Evolutionary conservation across 768 basidiomycete genomes (phyloP).

Genomic region (Boletus sp.): DNA sequence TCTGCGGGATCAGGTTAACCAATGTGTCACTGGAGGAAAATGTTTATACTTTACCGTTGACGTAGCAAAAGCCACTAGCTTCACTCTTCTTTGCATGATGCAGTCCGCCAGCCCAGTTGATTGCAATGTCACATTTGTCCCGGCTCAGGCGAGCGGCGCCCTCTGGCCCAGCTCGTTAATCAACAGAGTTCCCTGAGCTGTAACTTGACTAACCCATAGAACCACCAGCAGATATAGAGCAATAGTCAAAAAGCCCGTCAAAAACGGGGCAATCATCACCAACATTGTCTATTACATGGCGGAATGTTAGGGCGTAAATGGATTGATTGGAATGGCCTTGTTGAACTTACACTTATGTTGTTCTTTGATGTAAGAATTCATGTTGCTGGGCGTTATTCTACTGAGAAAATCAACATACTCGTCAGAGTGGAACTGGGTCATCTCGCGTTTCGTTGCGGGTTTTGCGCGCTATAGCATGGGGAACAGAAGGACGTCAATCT

Average conservation of each 20-base stretch:
- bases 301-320: not conserved
- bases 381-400: constrained; percentile 91
- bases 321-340: not conserved
- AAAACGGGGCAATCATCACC: constrained; percentile 99
- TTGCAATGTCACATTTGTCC: constrained; percentile 97
- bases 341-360: constrained; percentile 82
- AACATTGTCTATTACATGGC: constrained; percentile 70
- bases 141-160: constrained; percentile 92
- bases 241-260: constrained; percentile 97
- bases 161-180: constrained; percentile 50
- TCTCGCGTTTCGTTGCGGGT: constrained; percentile 98
- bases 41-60: constrained; percentile 63
- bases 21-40: not conserved
- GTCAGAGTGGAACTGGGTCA: constrained; percentile 99
- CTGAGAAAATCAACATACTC: constrained; percentile 98
- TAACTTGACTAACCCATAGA: constrained; percentile 79
- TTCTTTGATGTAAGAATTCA: constrained; percentile 89
- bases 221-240: constrained; percentile 98
- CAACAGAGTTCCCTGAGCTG: not conserved
- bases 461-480: constrained; percentile 75
- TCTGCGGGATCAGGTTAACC: constrained; percentile 46
- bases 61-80: constrained; percentile 98
- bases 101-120: constrained; percentile 98
- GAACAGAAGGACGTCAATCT: not conserved
- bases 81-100: constrained; percentile 99